phyloP scores from a whole-genome alignment of 352 stramenopile species.

The Paralagenidium karlingii region DNA sequence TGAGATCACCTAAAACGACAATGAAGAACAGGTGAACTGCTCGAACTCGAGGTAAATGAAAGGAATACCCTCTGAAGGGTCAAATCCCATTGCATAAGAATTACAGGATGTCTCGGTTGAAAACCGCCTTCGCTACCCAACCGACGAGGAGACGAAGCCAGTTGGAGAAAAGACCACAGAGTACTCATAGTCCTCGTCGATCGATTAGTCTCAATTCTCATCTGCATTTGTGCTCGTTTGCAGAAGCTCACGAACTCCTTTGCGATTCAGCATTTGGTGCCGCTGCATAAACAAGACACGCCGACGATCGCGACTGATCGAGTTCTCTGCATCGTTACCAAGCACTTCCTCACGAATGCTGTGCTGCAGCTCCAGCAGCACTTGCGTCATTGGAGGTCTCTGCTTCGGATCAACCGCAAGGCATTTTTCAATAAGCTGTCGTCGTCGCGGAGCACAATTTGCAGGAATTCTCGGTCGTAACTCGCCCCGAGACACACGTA shows the following conservation, averaged over 20 bases:
- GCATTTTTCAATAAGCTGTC: slow-evolving; percentile 50
- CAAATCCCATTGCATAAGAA: no score
- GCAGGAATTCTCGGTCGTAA: slow-evolving; percentile 52
- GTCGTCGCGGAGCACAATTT: slow-evolving; percentile 39
- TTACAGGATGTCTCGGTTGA: no score
- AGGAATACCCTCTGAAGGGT: no score
- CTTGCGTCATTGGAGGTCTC: slow-evolving; percentile 66
- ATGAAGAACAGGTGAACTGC: no score
- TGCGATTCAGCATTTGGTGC: slow-evolving; percentile 63
- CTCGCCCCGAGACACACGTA: slow-evolving; percentile 40
- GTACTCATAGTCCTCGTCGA: no score
- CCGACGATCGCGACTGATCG: slow-evolving; percentile 49
- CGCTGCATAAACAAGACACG: slow-evolving; percentile 60
- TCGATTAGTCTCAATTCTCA: no score
- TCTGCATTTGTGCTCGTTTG: neutral
- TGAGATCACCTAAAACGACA: no score
- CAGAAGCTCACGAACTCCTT: slow-evolving; percentile 47
- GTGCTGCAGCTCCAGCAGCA: slow-evolving; percentile 54
- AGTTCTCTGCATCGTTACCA: slow-evolving; percentile 11
- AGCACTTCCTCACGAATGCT: slow-evolving; percentile 62
- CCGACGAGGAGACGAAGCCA: no score
- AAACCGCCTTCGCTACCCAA: no score
- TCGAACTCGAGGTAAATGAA: no score
- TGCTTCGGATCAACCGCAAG: slow-evolving; percentile 39
- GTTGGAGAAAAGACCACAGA: no score